Conservation (phyloP, 805 yeast genomes). For the Schwanniomyces pseudopolymorphus region DNA sequence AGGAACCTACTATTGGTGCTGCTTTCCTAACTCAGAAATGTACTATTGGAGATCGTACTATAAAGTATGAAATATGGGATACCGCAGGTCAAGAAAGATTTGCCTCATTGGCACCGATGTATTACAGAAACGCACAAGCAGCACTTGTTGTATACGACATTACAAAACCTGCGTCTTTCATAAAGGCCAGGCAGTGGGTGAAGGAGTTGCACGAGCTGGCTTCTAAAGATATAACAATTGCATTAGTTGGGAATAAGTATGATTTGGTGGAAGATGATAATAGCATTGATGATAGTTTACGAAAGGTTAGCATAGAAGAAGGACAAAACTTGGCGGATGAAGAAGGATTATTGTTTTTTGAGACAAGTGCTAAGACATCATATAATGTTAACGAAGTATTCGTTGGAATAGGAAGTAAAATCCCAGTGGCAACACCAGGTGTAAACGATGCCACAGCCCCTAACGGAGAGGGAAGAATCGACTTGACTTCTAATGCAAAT, state of each 20-base stretch:
- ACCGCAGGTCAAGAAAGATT: conserved; percentile 98
- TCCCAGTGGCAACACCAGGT: conserved; percentile 48
- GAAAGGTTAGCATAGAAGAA: conserved; percentile 84
- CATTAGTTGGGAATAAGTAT: conserved; percentile 89
- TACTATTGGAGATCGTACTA: conserved; percentile 78
- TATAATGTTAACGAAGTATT: conserved; percentile 89
- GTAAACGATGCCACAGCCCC: conserved; percentile 11
- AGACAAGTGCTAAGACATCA: conserved; percentile 91
- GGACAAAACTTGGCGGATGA: conserved; percentile 87
- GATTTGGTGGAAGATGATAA: conserved; percentile 67
- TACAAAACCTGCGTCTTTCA: conserved; percentile 91
- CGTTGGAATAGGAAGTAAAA: conserved; percentile 82
- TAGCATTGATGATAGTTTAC: conserved; percentile 49
- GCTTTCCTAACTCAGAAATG: conserved; percentile 95
- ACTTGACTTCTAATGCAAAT: conserved; percentile 23
- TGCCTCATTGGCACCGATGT: conserved; percentile 95
- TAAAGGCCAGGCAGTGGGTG: conserved; percentile 98
- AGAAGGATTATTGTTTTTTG: conserved; percentile 86
- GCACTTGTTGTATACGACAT: conserved; percentile 95
- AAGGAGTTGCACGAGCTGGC: conserved; percentile 95
- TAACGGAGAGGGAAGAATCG: conserved; percentile 32
- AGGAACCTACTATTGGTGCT: conserved; percentile 98
- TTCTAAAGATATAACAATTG: conserved; percentile 85
- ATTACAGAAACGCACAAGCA: conserved; percentile 95
- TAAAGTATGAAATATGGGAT: conserved; percentile 94